Percentiles rank a stretch among this genome's conserved stretches.
These are phyloP conservation scores for Crithidia acanthocephali DNA, from an alignment of 208 protist species.

Conservation along the genomic window DNA sequence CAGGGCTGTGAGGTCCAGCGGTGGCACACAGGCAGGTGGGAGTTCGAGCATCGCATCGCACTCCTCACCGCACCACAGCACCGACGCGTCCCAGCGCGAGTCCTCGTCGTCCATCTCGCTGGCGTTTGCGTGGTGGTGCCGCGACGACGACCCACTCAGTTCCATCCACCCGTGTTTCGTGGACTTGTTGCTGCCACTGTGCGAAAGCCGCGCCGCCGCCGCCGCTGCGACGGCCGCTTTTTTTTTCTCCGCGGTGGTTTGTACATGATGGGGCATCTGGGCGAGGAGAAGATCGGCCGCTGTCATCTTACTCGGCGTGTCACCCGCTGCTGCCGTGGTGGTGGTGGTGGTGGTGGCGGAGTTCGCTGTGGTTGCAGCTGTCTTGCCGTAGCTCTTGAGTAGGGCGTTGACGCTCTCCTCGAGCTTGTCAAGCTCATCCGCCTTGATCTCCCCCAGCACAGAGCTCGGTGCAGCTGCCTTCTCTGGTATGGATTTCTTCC, in stretches of 20 bases:
- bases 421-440: constrained; percentile 29
- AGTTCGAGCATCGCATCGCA: neutral
- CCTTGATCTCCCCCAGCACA: constrained; percentile 3
- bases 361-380: neutral
- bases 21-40: constrained; percentile 16
- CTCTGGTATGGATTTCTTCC: neutral
- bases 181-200: neutral
- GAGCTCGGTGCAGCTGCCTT: neutral
- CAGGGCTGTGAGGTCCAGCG: constrained; percentile 18
- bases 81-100: constrained; percentile 15
- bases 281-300: neutral
- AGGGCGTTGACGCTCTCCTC: constrained; percentile 30
- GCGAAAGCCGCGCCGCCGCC: neutral
- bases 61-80: constrained; percentile 23
- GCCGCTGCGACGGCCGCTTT: neutral
- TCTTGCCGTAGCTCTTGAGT: constrained; percentile 20
- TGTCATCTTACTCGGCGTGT: constrained; percentile 1
- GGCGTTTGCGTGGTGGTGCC: neutral
- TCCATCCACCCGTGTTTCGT: neutral
- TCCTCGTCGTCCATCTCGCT: constrained; percentile 15
- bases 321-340: neutral
- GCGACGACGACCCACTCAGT: neutral
- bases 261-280: constrained; percentile 7
- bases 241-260: neutral
- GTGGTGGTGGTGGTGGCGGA: neutral